A percentile compares a stretch with the other conserved stretches of the same genome.
phyloP scores from a whole-genome alignment of 805 yeast species.

The Isabelozyma gotoi region DNA sequence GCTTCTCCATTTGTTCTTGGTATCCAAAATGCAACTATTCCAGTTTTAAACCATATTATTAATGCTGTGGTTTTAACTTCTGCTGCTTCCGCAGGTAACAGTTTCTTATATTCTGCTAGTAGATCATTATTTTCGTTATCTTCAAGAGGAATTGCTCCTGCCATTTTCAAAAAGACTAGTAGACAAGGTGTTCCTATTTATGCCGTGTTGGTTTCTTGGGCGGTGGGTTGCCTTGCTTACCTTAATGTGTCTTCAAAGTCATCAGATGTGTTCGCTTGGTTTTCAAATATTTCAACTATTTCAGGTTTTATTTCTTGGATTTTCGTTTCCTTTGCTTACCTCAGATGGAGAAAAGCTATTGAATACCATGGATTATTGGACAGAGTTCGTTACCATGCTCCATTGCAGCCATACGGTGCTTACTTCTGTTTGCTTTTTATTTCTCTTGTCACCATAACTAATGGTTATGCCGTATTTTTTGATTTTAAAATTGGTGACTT shows the following conservation, averaged over 20 bases:
- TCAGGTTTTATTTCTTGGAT: slow-evolving; percentile 70
- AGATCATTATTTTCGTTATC: slow-evolving; percentile 43
- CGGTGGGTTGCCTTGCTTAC: slow-evolving; percentile 48
- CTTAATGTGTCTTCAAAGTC: slow-evolving; percentile 56
- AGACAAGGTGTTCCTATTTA: slow-evolving; percentile 44
- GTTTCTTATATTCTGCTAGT: slow-evolving; percentile 42
- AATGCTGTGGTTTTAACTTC: slow-evolving; percentile 63
- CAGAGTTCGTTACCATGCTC: slow-evolving; percentile 58
- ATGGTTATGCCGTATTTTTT: slow-evolving; percentile 70
- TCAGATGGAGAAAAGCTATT: slow-evolving; percentile 67
- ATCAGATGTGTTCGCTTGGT: slow-evolving; percentile 59
- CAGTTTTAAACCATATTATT: slow-evolving; percentile 58
- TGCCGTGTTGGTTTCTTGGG: slow-evolving; percentile 30
- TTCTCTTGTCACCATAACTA: slow-evolving; percentile 58
- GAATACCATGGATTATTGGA: slow-evolving; percentile 50
- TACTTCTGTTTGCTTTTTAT: slow-evolving; percentile 53
- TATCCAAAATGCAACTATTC: slow-evolving; percentile 58
- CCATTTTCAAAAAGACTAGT: slow-evolving; percentile 32
- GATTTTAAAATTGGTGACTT: slow-evolving; percentile 57
- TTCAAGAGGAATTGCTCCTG: slow-evolving; percentile 39
- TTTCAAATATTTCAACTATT: slow-evolving; percentile 62
- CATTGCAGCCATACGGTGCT: slow-evolving; percentile 57
- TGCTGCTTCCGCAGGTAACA: slow-evolving; percentile 49
- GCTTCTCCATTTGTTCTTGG: slow-evolving; percentile 70
- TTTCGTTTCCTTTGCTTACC: slow-evolving; percentile 49